Evolutionary conservation across 352 stramenopile species (phyloP), one percentile per base, ranked within the genome.

Genomic region (Phytophthora multivora): DNA sequence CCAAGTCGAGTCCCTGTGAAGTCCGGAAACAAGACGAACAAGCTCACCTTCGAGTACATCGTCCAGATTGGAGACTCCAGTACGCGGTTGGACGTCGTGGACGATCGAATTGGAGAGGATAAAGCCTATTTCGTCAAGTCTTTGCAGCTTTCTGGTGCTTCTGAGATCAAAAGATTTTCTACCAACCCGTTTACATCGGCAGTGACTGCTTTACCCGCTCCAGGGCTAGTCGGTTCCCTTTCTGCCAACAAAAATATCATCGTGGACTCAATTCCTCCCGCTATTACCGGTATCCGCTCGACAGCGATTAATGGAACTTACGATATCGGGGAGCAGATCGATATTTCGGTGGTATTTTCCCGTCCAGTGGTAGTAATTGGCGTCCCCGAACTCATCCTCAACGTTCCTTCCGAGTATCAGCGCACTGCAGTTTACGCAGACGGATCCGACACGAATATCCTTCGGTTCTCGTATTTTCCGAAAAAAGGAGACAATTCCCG

Each of bases 301-400:
- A 35, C 62, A 1, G 66, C 70, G 0, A 28, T 49, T 2, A 71
- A 91, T 42, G 83, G 85, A 4, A 90, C 85, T 0, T 93, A 91
- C 52, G 83, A 89, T 26, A 38, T 90, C 2, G 83, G 75, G 0
- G 69, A 91, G 16, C 36, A 51, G 3, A 80, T 93, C 15, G 62
- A 75, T 8, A 49, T 91, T 10, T 42, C 83, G 12, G 38, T 93
- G 7, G 48, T 71, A 2, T 93, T 93, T 43, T 91, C 83, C 1
- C 73, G 65, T 23, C 33, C 21, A 0, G 79, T 91, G 8, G 64
- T 86, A 1, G 81, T 89, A 0, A 39, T 65, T 5, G 79, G 73
- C 0, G 62, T 30, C 2, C 85, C 81, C 0, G 66, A 77, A 8
- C 21, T 93, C 9, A 51, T 79, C 6, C 69, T 93, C 1, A 93